Conservation (phyloP, 495 filamentous ascomycete genomes). For the Talaromyces proteolyticus region DNA sequence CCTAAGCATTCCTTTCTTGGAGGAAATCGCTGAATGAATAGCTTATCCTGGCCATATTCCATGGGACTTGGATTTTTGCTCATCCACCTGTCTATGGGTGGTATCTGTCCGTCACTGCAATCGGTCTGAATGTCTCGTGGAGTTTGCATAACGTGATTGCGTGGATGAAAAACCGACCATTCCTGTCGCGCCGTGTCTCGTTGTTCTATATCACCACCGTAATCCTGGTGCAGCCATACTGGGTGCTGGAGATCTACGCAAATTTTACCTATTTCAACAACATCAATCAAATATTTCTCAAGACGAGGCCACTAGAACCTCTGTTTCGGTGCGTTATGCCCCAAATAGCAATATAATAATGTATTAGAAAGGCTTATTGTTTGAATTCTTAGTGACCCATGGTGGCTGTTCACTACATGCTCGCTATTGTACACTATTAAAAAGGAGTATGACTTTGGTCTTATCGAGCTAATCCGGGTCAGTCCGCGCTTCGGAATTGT, state of each 20-base stretch:
- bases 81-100: conserved; percentile 34
- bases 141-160: conserved; percentile 43
- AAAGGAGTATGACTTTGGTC: conserved; percentile 27
- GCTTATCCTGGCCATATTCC: conserved; percentile 14
- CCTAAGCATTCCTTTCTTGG: not conserved
- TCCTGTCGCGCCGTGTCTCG: conserved; percentile 27
- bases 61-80: conserved; percentile 41
- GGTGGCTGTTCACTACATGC: conserved; percentile 38
- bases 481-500: conserved; percentile 39
- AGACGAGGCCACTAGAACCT: conserved; percentile 44
- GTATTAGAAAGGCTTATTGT: not conserved
- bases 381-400: conserved; percentile 35
- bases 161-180: conserved; percentile 43
- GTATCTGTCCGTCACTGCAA: conserved; percentile 38
- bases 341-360: too few species aligned
- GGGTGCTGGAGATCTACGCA: conserved; percentile 41
- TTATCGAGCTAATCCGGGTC: conserved; percentile 27
- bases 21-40: not conserved
- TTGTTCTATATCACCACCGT: conserved; percentile 33
- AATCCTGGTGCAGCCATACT: conserved; percentile 34
- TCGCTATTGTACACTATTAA: conserved; percentile 32
- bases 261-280: conserved; percentile 45
- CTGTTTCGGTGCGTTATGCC: conserved; percentile 41
- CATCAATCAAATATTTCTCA: conserved; percentile 40
- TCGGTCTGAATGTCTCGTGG: conserved; percentile 39